Base-by-base conservation (phyloP, 495 filamentous ascomycete genomes). In the Penicillium argentinense region DNA sequence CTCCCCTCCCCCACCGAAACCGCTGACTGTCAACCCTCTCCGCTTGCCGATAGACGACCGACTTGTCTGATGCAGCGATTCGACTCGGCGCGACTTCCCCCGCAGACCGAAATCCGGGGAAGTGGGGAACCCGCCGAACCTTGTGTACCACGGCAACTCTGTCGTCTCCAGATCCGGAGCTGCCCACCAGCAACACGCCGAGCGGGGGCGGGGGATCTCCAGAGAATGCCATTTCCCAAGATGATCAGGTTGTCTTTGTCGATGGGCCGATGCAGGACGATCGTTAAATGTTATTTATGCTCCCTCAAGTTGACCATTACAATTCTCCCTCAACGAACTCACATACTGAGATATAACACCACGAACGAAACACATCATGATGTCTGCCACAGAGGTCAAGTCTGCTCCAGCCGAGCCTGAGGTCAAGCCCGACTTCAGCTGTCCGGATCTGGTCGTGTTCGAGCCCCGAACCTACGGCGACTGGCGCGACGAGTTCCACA, bases 391-490 rank as follows among this genome's bases (percentile, higher is more conserved):
- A n/a, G 39, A 44, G 16, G 33, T 36, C 32, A 26, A 25, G 24
- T 14, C 16, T 12, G 19, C 39, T 7, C 12, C 18, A n/a, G 23
- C 27, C n/a, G 39, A 42, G n/a, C n/a, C n/a, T n/a, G n/a, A n/a
- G 16, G 24, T 24, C 37, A 40, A 26, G 6, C 23, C n/a, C 22
- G 26, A 32, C 17, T 43, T 30, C 18, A 43, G 27, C 41, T 34
- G 13, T 11, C 21, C 14, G 3, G 58, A 63, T 45, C 29, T 66
- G 24, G 47, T 57, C 13, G 39, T 51, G 12, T 60, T 62, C 40
- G 42, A 25, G 21, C 47, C 38, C 5, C 45, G 52, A 16, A 45
- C 43, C 19, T 66, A 69, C 44, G 67, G 63, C 22, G 67, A 49
- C 39, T 49, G 46, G 46, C 42, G 29, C n/a, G 42, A 45, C 25